A percentile compares a stretch with the other conserved stretches of the same genome.
Conservation (phyloP, 2,329 filamentous ascomycete genomes). For the Scorias spongiosa region DNA sequence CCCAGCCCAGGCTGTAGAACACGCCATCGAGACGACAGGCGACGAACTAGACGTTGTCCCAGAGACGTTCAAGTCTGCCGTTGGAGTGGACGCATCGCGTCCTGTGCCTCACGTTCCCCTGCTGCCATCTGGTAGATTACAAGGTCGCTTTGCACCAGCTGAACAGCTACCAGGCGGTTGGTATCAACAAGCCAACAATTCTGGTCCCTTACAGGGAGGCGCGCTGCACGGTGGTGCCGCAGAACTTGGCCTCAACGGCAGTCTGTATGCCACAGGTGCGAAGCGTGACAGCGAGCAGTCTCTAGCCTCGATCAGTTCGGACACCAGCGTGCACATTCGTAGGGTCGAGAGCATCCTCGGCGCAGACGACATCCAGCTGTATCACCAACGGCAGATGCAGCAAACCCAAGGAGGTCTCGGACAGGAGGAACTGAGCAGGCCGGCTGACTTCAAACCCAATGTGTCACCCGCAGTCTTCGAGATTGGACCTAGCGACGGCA, state of each 20-base stretch:
- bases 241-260: slow-evolving; percentile 18
- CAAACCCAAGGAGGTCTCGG: slow-evolving; percentile 28
- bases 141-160: slow-evolving; percentile 64
- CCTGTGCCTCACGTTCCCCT: slow-evolving; percentile 41
- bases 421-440: slow-evolving; percentile 20
- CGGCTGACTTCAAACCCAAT: background rate
- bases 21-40: slow-evolving; percentile 53
- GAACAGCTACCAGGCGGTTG: slow-evolving; percentile 52
- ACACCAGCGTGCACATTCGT: slow-evolving; percentile 46
- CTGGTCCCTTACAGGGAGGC: slow-evolving; percentile 41
- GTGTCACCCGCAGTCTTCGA: slow-evolving; percentile 1
- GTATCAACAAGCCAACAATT: slow-evolving; percentile 56
- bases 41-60: slow-evolving; percentile 85
- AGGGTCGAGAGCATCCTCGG: slow-evolving; percentile 63
- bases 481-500: background rate
- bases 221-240: slow-evolving; percentile 19
- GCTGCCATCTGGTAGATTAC: slow-evolving; percentile 57
- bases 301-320: slow-evolving; percentile 44
- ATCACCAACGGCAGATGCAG: slow-evolving; percentile 48
- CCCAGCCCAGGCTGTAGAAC: slow-evolving; percentile 68
- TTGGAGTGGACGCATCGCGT: background rate
- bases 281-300: slow-evolving; percentile 30
- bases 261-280: slow-evolving; percentile 4
- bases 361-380: slow-evolving; percentile 55
- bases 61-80: slow-evolving; percentile 54